Evolutionary conservation across 2,329 filamentous ascomycete species (phyloP), one percentile per base, ranked within the genome.

Genomic region (Talaromyces sp.): DNA sequence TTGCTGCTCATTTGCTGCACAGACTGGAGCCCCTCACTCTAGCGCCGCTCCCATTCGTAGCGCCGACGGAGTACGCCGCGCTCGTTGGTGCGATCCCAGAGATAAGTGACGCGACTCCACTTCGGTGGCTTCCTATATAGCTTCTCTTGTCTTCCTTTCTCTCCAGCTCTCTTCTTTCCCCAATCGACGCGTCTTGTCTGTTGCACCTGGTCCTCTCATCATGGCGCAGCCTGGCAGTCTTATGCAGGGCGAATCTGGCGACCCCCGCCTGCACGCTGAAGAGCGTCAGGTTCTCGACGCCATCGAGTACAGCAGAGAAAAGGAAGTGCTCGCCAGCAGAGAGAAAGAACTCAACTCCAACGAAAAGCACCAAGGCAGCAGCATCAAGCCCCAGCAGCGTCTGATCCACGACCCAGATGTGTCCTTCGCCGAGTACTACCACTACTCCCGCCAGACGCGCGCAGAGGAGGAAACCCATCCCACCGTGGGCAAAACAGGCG

Each of bases 341-440:
- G 36, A 39, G 5, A 51, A 51, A 27, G 44, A 51, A 25, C 13
- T 51, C 9, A 9, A 13, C 4, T 9, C 44, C 25, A 22, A 25
- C 9, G 44, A 25, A 19, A 19, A 49, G 22, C 2, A 13, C 15
- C 44, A 25, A 13, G 36, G 30, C n/a, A 15, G 27, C 13, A 9
- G 19, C 17, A 42, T 59, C 30, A 44, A 30, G 7, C 57, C 57
- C 17, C 57, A 59, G 33, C 44, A 52, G n/a, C 57, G 57, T 8
- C 17, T 15, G 9, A 27, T 59, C 25, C 57, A 53, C 32, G 57
- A 59, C 32, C 57, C 57, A 3, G 30, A 59, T 15, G 57, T 59
- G 8, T 30, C 27, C 13, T 59, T 59, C 57, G 57, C 44, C 22
- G 57, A 59, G 30, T 59, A 59, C 57, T 59, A 59, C 47, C 47